Base-by-base conservation (phyloP, 2,329 filamentous ascomycete genomes). In the Sclerotinia trifoliorum region DNA sequence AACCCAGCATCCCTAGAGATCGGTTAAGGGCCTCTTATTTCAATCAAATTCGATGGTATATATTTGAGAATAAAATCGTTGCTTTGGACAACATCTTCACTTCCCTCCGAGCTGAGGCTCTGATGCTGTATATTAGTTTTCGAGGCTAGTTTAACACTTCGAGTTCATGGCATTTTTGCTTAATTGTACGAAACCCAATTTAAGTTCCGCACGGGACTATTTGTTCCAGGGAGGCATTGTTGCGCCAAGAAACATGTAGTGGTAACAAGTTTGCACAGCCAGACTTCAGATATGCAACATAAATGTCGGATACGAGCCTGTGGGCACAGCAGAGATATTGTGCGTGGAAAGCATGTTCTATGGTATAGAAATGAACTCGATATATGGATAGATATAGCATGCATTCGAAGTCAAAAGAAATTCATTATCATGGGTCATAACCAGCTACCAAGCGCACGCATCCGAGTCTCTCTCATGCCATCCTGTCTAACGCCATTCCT, bases 371-470 rank as follows among this genome's bases (percentile, higher is more conserved):
- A 32, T 24, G 2, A 21, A 39, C 13, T 42, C 15, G 5, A 21
- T 63, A 39, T 35, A 26, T 39, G 51, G 32, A 44, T 29, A 63
- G 32, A 44, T 29, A 46, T 26, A 60, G 48, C 46, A 63, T 63
- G 46, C 48, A 63, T 17, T 26, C 15, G 8, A 52, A 63, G n/a
- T n/a, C 52, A 29, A 58, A 58, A 58, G 29, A 66, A 66, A 60
- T 66, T 66, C 63, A 66, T 66, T 66, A 66, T 66, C 63, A 60
- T 66, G 52, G 39, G 48, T 60, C 63, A 66, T 60, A 66, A 66
- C 26, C 39, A 58, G 42, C 52, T 26, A 56, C 44, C 24, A 58
- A 58, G 57, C 42, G 46, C 42, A 66, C 29, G 48, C 60, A 60
- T 26, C 63, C 52, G 49, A 66, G n/a, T 51, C 63, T 58, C 39